Evolutionary conservation across 495 filamentous ascomycete species (phyloP).

Genomic region (Penicillium antarcticum): DNA sequence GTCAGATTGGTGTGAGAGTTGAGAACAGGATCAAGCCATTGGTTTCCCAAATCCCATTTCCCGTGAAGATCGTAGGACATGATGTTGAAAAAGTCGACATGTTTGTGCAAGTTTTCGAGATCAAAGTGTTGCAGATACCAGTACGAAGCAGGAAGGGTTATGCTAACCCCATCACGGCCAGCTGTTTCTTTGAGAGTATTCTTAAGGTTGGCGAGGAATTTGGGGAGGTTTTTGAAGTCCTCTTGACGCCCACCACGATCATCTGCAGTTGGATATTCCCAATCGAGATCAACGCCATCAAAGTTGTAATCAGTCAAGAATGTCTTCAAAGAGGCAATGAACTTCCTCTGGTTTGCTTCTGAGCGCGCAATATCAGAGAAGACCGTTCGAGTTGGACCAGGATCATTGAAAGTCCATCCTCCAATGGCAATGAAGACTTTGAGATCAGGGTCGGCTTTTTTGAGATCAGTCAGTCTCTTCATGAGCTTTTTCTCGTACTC

Average conservation of each 20-base stretch:
- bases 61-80: conserved; percentile 50
- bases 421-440: conserved; percentile 44
- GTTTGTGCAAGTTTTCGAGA: conserved; percentile 31
- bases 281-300: conserved; percentile 57
- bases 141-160: conserved; percentile 36
- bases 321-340: conserved; percentile 35
- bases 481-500: conserved; percentile 17
- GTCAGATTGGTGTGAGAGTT: conserved; percentile 36
- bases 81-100: conserved; percentile 48
- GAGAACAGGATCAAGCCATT: conserved; percentile 18
- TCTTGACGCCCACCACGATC: conserved; percentile 34
- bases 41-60: conserved; percentile 24
- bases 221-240: conserved; percentile 42
- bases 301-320: conserved; percentile 50
- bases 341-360: conserved; percentile 29
- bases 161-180: conserved; percentile 30
- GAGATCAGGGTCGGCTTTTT: conserved; percentile 22
- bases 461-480: conserved; percentile 34
- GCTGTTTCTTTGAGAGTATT: conserved; percentile 28
- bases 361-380: conserved; percentile 32
- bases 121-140: conserved; percentile 47
- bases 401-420: conserved; percentile 38
- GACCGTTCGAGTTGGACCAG: conserved; percentile 13
- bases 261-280: conserved; percentile 49
- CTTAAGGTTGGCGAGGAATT: conserved; percentile 40